A percentile compares a stretch with the other conserved stretches of the same genome.
Evolutionary conservation across 2,329 filamentous ascomycete genomes (phyloP).

Genomic region (Alternaria alternata): DNA sequence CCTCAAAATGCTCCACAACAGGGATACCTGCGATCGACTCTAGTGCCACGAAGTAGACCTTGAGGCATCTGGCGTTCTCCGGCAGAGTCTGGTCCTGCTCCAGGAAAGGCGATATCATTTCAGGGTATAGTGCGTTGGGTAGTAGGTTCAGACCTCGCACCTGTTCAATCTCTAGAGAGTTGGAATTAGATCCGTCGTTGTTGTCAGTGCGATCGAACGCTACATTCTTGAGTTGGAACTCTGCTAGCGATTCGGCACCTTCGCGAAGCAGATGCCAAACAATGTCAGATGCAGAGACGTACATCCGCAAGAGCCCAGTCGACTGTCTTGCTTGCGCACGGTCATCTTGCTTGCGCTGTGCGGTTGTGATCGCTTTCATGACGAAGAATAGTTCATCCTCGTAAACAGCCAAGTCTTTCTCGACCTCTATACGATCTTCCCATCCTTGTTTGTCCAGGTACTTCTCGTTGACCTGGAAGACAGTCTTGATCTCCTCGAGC

Average conservation of each 20-base stretch:
- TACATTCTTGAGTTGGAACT: slow-evolving; percentile 90
- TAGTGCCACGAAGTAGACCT: slow-evolving; percentile 97
- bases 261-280: slow-evolving; percentile 96
- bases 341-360: slow-evolving; percentile 85
- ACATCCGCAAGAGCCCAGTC: slow-evolving; percentile 86
- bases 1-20: slow-evolving; percentile 96
- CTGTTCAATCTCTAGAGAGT: slow-evolving; percentile 85
- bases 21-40: slow-evolving; percentile 98
- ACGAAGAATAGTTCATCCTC: slow-evolving; percentile 99
- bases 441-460: slow-evolving; percentile 88
- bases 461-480: slow-evolving; percentile 92
- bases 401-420: slow-evolving; percentile 85
- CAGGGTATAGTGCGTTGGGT: slow-evolving; percentile 88
- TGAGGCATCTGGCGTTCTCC: slow-evolving; percentile 81
- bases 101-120: slow-evolving; percentile 91
- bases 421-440: slow-evolving; percentile 88
- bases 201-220: slow-evolving; percentile 97
- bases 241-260: slow-evolving; percentile 84
- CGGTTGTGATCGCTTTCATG: slow-evolving; percentile 99
- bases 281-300: slow-evolving; percentile 91
- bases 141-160: slow-evolving; percentile 90
- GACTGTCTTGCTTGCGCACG: slow-evolving; percentile 67
- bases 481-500: slow-evolving; percentile 92
- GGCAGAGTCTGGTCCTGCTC: slow-evolving; percentile 66
- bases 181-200: slow-evolving; percentile 94